These are phyloP conservation scores for Hypoxylon sp. DNA, from an alignment of 2,329 filamentous ascomycete genomes.

Conservation along the genomic window DNA sequence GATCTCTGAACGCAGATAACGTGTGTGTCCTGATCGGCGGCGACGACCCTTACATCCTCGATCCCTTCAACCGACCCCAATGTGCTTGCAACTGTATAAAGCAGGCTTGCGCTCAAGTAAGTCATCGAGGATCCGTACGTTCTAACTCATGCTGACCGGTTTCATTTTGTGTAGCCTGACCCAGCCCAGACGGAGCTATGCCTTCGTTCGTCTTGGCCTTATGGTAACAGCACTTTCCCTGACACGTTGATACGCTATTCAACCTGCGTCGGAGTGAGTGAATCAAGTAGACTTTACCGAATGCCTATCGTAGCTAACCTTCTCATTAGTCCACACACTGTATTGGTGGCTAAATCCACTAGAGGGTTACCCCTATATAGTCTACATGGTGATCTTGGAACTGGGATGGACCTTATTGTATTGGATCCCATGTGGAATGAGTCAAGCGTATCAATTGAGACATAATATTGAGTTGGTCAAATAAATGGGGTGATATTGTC, in stretches of 20 bases:
- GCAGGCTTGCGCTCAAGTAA: constrained; percentile 28
- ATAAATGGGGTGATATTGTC: neutral
- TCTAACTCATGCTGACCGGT: neutral
- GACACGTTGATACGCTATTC: constrained; percentile 24
- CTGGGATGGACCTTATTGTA: too few relatives aligned
- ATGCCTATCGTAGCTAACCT: neutral
- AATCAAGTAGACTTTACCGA: neutral
- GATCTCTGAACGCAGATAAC: constrained; percentile 3
- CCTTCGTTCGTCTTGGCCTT: constrained; percentile 33
- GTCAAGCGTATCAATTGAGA: neutral
- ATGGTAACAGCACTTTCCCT: constrained; percentile 24
- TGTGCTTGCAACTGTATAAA: constrained; percentile 35
- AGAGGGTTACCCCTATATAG: neutral
- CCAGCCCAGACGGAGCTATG: constrained; percentile 35
- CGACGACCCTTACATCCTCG: constrained; percentile 27
- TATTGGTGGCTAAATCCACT: constrained; percentile 2
- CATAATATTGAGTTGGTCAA: neutral
- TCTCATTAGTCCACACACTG: constrained; percentile 21
- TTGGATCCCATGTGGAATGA: neutral
- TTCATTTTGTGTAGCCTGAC: constrained; percentile 18
- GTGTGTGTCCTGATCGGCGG: constrained; percentile 34
- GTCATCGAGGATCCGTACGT: neutral
- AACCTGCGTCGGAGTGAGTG: constrained; percentile 31
- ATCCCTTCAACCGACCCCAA: constrained; percentile 34
- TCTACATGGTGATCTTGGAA: neutral